Conservation (phyloP, 805 yeast species). For the Spathaspora arborariae region DNA sequence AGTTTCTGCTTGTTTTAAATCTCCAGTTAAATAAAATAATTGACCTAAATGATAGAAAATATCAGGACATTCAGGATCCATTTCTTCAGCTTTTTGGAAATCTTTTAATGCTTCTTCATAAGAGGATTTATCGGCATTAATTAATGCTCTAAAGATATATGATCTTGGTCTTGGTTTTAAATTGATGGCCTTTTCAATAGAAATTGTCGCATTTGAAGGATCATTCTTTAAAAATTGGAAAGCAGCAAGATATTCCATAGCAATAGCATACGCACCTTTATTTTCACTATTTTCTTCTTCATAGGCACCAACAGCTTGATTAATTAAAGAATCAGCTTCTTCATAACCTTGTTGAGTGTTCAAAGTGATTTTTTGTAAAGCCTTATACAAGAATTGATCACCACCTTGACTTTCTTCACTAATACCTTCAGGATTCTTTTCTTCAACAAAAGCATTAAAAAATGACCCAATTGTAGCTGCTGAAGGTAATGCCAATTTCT, state of each 20-base stretch:
- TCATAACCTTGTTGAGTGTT: constrained; percentile 59
- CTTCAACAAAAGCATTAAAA: constrained; percentile 77
- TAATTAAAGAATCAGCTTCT: constrained; percentile 54
- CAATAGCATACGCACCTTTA: constrained; percentile 47
- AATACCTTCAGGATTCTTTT: constrained; percentile 46
- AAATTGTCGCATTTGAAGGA: constrained; percentile 57
- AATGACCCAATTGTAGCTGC: constrained; percentile 81
- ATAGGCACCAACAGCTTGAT: constrained; percentile 55
- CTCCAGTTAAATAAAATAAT: constrained; percentile 75
- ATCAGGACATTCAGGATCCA: constrained; percentile 73
- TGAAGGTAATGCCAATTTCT: constrained; percentile 64
- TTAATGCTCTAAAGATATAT: constrained; percentile 75
- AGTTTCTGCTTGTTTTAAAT: constrained; percentile 64
- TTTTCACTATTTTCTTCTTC: constrained; percentile 27
- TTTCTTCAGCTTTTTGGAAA: constrained; percentile 66
- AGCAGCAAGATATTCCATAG: constrained; percentile 80
- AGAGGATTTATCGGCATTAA: constrained; percentile 75
- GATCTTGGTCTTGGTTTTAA: constrained; percentile 77
- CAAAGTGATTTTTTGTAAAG: constrained; percentile 49
- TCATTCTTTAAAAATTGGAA: constrained; percentile 80
- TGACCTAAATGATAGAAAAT: constrained; percentile 94
- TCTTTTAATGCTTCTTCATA: constrained; percentile 55
- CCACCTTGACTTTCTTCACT: constrained; percentile 54
- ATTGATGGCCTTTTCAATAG: constrained; percentile 61
- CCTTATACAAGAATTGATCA: constrained; percentile 62